A percentile compares a stretch with the other conserved stretches of the same genome.
Conservation (phyloP, 2,329 filamentous ascomycete species). For the Ceratocystiopsis sp. region DNA sequence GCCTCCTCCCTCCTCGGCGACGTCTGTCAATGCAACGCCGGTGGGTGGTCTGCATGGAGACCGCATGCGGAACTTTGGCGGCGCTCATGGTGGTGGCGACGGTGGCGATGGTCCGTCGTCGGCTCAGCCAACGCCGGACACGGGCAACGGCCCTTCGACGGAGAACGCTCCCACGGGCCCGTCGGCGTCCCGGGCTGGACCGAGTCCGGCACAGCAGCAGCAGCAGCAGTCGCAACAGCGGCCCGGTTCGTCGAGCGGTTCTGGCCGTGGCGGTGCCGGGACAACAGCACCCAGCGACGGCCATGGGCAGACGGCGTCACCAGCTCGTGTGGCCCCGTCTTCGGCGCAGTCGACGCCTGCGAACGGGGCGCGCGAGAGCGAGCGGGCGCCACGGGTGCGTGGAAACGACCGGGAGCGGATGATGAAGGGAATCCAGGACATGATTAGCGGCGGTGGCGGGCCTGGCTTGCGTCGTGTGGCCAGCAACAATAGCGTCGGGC, state of each 20-base stretch:
- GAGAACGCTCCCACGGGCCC: no score
- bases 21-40: slow-evolving; percentile 8
- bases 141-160: no score
- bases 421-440: slow-evolving; percentile 35
- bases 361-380: not conserved
- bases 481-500: slow-evolving; percentile 21
- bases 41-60: slow-evolving; percentile 2
- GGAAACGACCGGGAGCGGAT: slow-evolving; percentile 23
- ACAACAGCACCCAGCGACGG: no score
- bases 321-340: no score
- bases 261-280: no score
- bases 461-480: slow-evolving; percentile 15
- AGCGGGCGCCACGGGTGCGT: no score
- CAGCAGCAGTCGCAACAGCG: no score
- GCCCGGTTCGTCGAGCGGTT: no score
- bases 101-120: no score
- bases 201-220: no score
- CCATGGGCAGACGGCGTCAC: no score
- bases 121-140: no score
- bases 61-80: slow-evolving; percentile 5
- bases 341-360: slow-evolving; percentile 17
- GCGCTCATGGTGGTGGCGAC: not conserved
- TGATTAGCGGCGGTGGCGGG: slow-evolving; percentile 19
- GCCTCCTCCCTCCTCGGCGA: not conserved
- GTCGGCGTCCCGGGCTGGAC: slow-evolving; percentile 8